Evolutionary conservation across 2,329 filamentous ascomycete species (phyloP), one percentile per base, ranked within the genome.

Genomic region (Zymoseptoria brevis): DNA sequence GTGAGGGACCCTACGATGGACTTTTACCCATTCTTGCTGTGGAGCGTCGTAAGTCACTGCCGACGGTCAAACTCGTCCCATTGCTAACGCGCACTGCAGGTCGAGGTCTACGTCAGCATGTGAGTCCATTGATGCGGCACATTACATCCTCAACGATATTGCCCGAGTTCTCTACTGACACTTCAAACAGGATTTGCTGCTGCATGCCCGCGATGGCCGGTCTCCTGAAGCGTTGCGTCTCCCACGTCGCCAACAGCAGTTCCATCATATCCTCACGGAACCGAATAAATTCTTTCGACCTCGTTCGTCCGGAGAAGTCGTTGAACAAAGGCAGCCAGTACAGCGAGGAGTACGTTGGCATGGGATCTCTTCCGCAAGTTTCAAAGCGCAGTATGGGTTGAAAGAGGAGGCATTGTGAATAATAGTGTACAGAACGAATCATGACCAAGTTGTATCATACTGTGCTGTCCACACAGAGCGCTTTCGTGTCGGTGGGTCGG

Each of bases 1-100:
- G 53, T 57, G 13, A 58, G 55, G 5, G 62, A 64, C 50, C 22
- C 45, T 6, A 62, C 60, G 4, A 56, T 56, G 60, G 58, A 64
- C 30, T 59, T 64, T 53, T 60, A 54, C 2, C 55, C 50, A 4
- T 62, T 64, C 26, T 56, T 45, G 9, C 50, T 30, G 0, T 64
- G 55, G 57, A 55, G 53, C 24, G 54, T 45, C 2, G 35, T 45
- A 45, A 45, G 35, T 45, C 35, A 4, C 11, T n/a, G 1, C 16
- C 35, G 13, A 16, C 2, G 2, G 13, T 45, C 11, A 45, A 45
- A 4, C 35, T 16, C 13, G 5, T 45, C 13, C 11, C 13, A 13
- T 13, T 45, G 35, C 35, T 45, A 13, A 45, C 16, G 6, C 13
- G 2, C 16, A 45, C 16, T 45, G 2, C 35, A 45, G 50, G 50